Evolutionary conservation across 257 asterid species (phyloP).

Genomic region (Scutellaria baicalensis): DNA sequence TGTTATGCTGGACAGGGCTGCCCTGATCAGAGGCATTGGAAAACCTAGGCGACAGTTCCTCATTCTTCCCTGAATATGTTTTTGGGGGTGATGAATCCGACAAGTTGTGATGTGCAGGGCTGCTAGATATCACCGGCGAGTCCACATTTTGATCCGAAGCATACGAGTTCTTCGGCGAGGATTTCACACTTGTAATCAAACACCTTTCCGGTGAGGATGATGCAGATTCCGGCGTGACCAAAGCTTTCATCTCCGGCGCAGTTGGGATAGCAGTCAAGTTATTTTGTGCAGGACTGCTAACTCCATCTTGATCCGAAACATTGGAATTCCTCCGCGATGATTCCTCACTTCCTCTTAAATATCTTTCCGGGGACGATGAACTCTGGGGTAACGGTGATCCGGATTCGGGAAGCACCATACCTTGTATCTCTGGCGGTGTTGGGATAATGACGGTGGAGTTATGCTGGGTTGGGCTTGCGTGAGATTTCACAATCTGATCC

Average conservation of each 20-base stretch:
- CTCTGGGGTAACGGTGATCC: background rate
- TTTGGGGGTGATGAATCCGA: background rate
- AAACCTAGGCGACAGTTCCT: background rate
- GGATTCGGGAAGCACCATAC: background rate
- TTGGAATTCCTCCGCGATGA: conserved; percentile 14
- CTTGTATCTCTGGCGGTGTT: background rate
- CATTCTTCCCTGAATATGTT: background rate
- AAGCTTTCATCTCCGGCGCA: background rate
- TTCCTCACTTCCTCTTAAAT: background rate
- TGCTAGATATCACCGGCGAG: background rate
- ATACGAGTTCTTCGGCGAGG: conserved; percentile 8
- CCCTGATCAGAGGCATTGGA: conserved; percentile 4
- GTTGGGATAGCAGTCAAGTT: background rate
- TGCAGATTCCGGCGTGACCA: background rate
- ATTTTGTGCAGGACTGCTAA: conserved; percentile 1
- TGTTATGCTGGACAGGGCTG: background rate
- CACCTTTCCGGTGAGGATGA: background rate
- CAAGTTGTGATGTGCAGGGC: background rate
- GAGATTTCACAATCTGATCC: conserved; percentile 6
- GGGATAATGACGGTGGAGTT: background rate
- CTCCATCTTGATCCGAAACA: conserved; percentile 4
- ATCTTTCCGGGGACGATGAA: conserved; percentile 2
- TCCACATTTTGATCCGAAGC: conserved; percentile 7
- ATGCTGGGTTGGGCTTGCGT: background rate
- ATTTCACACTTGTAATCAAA: conserved; percentile 8